Conservation (phyloP, 208 protist species). For the Naegleria fowleri region DNA sequence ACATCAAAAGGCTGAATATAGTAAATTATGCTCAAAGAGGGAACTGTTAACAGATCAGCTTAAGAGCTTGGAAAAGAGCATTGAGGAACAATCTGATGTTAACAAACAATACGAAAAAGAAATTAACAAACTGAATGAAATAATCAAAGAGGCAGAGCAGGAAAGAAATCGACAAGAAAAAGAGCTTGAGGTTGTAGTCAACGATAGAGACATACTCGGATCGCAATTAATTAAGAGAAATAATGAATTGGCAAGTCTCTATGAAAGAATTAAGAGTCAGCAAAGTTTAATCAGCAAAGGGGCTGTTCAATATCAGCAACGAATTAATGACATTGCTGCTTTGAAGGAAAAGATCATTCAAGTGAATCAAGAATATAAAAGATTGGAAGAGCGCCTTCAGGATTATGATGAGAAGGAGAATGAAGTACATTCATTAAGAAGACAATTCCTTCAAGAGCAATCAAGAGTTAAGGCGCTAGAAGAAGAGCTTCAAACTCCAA, state of each 20-base stretch:
- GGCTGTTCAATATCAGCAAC: slow-evolving; percentile 81
- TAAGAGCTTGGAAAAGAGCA: slow-evolving; percentile 43
- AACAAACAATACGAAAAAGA: slow-evolving; percentile 58
- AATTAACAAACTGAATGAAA: slow-evolving; percentile 76
- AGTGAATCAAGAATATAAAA: slow-evolving; percentile 43
- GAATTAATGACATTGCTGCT: slow-evolving; percentile 35
- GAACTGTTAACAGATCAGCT: slow-evolving; percentile 55
- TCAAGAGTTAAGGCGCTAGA: slow-evolving; percentile 76
- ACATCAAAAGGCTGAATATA: slow-evolving; percentile 50
- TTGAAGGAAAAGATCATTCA: slow-evolving; percentile 63
- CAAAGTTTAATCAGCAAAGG: slow-evolving; percentile 81
- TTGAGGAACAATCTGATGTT: slow-evolving; percentile 48
- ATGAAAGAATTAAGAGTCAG: slow-evolving; percentile 93
- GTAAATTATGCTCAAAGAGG: slow-evolving; percentile 46
- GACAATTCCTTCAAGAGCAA: slow-evolving; percentile 65
- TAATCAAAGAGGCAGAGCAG: slow-evolving; percentile 77
- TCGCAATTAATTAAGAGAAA: slow-evolving; percentile 85
- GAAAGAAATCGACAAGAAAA: slow-evolving; percentile 76
- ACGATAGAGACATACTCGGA: slow-evolving; percentile 84
- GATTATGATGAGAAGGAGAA: slow-evolving; percentile 49
- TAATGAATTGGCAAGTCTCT: slow-evolving; percentile 84
- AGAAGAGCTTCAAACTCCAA: slow-evolving; percentile 86
- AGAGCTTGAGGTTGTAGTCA: slow-evolving; percentile 78
- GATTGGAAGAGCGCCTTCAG: background rate
- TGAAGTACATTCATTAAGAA: slow-evolving; percentile 60